A percentile compares a stretch with the other conserved stretches of the same genome.
These are phyloP conservation scores for Torulaspora indica DNA, from an alignment of 805 yeast genomes.

Conservation along the genomic window DNA sequence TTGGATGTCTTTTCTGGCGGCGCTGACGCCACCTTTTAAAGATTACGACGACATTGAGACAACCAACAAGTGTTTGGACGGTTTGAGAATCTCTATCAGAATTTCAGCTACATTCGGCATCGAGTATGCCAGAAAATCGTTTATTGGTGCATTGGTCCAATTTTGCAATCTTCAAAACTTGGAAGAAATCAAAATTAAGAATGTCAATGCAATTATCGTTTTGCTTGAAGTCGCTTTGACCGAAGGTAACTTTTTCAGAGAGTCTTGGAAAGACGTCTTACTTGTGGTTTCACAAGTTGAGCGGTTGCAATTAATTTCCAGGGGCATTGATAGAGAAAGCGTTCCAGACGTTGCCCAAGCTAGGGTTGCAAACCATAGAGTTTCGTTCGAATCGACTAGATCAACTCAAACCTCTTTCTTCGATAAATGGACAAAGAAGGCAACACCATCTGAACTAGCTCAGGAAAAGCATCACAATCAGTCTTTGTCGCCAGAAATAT, in stretches of 20 bases:
- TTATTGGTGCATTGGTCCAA: slow-evolving; percentile 84
- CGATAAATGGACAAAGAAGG: slow-evolving; percentile 50
- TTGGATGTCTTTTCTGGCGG: slow-evolving; percentile 97
- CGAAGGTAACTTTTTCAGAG: slow-evolving; percentile 70
- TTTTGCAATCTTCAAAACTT: slow-evolving; percentile 76
- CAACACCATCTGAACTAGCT: slow-evolving; percentile 61
- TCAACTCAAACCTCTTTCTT: slow-evolving; percentile 46
- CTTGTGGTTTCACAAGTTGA: slow-evolving; percentile 86
- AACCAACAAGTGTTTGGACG: slow-evolving; percentile 70
- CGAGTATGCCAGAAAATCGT: slow-evolving; percentile 81
- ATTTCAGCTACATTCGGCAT: slow-evolving; percentile 80
- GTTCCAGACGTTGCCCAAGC: slow-evolving; percentile 85
- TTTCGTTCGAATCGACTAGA: slow-evolving; percentile 51
- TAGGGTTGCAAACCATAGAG: slow-evolving; percentile 51
- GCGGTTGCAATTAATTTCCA: slow-evolving; percentile 78
- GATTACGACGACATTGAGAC: slow-evolving; percentile 76
- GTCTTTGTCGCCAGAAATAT: slow-evolving; percentile 54
- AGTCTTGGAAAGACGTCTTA: slow-evolving; percentile 82
- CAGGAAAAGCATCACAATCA: slow-evolving; percentile 69
- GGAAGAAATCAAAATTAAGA: slow-evolving; percentile 71
- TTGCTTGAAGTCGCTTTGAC: slow-evolving; percentile 70
- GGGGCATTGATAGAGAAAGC: slow-evolving; percentile 76
- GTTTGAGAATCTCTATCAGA: slow-evolving; percentile 74
- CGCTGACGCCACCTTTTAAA: slow-evolving; percentile 87
- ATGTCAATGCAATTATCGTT: slow-evolving; percentile 71